Percentiles rank a stretch among this genome's conserved stretches.
Conservation (phyloP, 1,284 basidiomycete species). For the Ustilago sp. region DNA sequence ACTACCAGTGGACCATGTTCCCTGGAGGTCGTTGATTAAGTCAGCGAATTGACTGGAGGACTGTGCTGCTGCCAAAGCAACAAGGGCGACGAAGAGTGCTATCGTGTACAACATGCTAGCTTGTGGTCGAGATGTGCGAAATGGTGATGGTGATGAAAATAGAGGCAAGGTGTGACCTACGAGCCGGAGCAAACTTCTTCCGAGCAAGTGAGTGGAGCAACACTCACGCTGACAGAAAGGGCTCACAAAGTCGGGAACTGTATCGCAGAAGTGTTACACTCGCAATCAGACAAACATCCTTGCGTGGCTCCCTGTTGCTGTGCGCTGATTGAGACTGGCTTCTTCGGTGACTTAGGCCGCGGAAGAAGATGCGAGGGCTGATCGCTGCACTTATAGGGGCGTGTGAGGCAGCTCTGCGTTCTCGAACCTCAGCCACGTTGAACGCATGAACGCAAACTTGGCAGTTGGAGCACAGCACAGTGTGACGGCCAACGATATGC, state of each 20-base stretch:
- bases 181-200: not conserved
- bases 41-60: conserved; percentile 18
- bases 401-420: not conserved
- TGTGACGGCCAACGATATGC: not conserved
- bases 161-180: not conserved
- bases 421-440: conserved; percentile 4
- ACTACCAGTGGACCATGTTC: conserved; percentile 65
- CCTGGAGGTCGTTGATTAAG: conserved; percentile 22
- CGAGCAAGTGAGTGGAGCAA: not conserved
- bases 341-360: conserved; percentile 4
- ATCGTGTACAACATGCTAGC: not conserved
- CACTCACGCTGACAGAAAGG: not conserved
- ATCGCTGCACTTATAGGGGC: not conserved
- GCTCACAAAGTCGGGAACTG: not conserved
- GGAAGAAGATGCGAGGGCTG: conserved; percentile 1
- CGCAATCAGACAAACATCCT: not conserved
- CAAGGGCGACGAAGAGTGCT: conserved; percentile 6
- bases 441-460: conserved; percentile 10
- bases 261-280: not conserved
- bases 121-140: not conserved
- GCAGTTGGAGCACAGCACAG: conserved; percentile 2
- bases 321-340: conserved; percentile 6
- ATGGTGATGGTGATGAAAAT: not conserved
- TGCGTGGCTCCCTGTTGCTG: not conserved
- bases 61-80: conserved; percentile 16